Percentiles rank a stretch among this genome's conserved stretches.
Evolutionary conservation across 2,329 filamentous ascomycete species (phyloP).

Genomic region (Pseudocercospora cruenta): DNA sequence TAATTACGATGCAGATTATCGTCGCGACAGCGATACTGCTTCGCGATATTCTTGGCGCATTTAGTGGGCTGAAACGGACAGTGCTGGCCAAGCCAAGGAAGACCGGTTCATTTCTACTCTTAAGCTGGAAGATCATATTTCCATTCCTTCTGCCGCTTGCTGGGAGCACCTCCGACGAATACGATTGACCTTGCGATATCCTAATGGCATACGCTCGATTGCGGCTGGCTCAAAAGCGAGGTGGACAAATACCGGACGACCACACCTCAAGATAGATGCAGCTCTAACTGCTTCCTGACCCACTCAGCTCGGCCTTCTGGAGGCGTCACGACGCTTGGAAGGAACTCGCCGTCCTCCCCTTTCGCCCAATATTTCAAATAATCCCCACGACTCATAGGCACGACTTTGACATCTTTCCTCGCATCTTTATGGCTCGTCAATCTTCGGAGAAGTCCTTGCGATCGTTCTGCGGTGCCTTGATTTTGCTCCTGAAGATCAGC

Average conservation of each 20-base stretch:
- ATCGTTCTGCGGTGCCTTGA: constrained; percentile 5
- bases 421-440: background rate
- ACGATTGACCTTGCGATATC: background rate
- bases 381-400: constrained; percentile 28
- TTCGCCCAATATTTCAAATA: constrained; percentile 31
- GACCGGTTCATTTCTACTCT: background rate
- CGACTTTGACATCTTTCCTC: constrained; percentile 25
- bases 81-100: background rate
- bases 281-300: constrained; percentile 22
- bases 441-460: background rate
- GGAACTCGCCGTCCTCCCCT: constrained; percentile 26
- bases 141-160: background rate
- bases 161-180: background rate
- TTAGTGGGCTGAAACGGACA: background rate
- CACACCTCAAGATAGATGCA: background rate
- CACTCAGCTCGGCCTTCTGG: constrained; percentile 25
- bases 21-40: no score
- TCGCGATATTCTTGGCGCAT: no score
- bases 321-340: constrained; percentile 22
- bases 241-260: no score
- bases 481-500: constrained; percentile 13
- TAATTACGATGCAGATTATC: no score
- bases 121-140: background rate
- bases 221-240: no score
- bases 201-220: no score